Base-by-base conservation (phyloP, 2,329 filamentous ascomycete genomes). In the Metarhizium album region DNA sequence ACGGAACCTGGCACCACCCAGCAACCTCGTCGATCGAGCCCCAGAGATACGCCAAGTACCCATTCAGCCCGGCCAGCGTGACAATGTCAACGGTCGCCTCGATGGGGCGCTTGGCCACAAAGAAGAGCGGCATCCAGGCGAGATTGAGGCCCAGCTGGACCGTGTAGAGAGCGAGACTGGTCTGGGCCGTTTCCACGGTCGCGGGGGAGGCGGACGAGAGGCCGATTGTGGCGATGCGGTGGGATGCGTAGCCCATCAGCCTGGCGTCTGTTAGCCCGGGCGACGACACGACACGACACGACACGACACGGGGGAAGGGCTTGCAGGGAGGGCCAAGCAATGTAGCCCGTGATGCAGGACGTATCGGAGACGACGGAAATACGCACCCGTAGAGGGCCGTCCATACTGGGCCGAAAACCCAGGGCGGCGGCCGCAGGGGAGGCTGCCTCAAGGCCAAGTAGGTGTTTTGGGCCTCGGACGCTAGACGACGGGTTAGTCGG, bases 111-210 rank as follows among this genome's bases (percentile, higher is more conserved):
- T 84, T 83, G 47, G 84, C 63, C n/a, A 79, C 77, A 64, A 95
- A 96, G 77, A 96, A 96, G 11, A 96, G 77, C 13, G 91, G 91
- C 79, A 90, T 96, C 88, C 88, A 97, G 49, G 84, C 67, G 29
- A 95, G 73, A 66, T 96, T 96, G 48, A 96, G 74, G 11, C 78
- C 86, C 6, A 96, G 82, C 69, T 96, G 90, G 53, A 90, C 74
- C 2, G 86, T 87, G 73, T 95, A 96, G 29, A 96, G 76, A 0
- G 85, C 87, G 52, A 87, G 84, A 24, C 40, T 43, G 57, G 83
- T 85, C 57, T 82, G 75, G 64, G 80, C 74, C n/a, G 77, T 79
- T 38, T 70, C 66, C 29, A 76, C 70, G 35, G 74, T 71, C 37
- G 76, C 66, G 38, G 74, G 63, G n/a, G 82, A 80, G 20, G 20